A percentile compares a stretch with the other conserved stretches of the same genome.
Evolutionary conservation across 768 basidiomycete genomes (phyloP).

Genomic region (Mycena vitilis): DNA sequence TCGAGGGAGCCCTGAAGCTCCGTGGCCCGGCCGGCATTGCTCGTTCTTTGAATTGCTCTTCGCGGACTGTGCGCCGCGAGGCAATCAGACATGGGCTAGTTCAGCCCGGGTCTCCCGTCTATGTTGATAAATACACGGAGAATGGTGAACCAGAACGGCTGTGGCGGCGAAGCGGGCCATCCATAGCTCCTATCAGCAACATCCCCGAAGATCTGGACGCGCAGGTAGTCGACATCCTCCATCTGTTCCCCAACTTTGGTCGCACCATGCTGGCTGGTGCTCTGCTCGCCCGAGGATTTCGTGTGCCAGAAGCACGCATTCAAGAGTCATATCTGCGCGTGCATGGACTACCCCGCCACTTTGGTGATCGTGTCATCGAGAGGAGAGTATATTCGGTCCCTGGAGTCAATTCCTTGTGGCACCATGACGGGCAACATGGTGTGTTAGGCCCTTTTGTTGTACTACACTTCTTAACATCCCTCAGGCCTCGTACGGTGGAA

Average conservation of each 20-base stretch:
- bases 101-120: not conserved
- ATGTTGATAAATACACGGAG: not conserved
- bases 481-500: no score
- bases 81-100: conserved; percentile 32
- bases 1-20: not conserved
- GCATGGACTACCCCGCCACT: conserved; percentile 14
- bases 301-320: conserved; percentile 23
- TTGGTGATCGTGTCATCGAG: conserved; percentile 30
- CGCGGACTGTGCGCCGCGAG: conserved; percentile 35
- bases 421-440: conserved; percentile 54
- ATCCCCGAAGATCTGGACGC: not conserved
- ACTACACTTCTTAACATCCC: no score
- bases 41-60: not conserved
- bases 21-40: not conserved
- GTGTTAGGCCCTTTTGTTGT: conserved; percentile 3
- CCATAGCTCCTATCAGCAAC: not conserved
- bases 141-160: not conserved
- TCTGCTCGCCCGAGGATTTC: conserved; percentile 1
- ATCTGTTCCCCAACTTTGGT: conserved; percentile 31
- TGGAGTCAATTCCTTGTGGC: conserved; percentile 49
- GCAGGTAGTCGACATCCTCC: conserved; percentile 14
- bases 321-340: conserved; percentile 24
- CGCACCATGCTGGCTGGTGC: conserved; percentile 29
- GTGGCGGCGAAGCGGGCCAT: not conserved
- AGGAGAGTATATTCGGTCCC: conserved; percentile 40